Percentiles rank a stretch among this genome's conserved stretches.
These are phyloP conservation scores for Diaporthe capsici DNA, from an alignment of 2,329 filamentous ascomycete genomes.

Conservation along the genomic window DNA sequence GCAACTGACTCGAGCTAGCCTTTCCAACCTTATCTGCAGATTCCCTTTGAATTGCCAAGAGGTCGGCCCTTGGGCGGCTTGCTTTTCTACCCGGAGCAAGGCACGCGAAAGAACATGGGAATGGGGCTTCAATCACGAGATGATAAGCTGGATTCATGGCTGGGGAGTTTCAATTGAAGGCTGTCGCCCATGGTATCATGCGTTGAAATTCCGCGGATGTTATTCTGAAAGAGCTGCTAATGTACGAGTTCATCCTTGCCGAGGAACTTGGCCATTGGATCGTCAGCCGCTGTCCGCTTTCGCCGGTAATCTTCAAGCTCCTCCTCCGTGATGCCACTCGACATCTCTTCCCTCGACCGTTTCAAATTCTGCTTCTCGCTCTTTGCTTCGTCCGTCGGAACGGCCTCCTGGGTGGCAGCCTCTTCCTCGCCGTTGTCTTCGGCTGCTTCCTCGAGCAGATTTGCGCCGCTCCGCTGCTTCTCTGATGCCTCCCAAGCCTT, in stretches of 20 bases:
- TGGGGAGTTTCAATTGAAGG: background rate
- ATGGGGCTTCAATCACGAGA: background rate
- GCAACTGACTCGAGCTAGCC: no score
- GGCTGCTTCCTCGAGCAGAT: slow-evolving; percentile 52
- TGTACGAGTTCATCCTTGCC: slow-evolving; percentile 78
- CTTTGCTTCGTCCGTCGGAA: slow-evolving; percentile 45
- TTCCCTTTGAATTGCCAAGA: background rate
- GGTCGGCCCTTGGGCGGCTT: background rate
- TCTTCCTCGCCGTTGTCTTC: slow-evolving; percentile 49
- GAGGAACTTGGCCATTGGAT: slow-evolving; percentile 89
- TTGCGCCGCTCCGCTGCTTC: slow-evolving; percentile 64
- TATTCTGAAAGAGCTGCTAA: slow-evolving; percentile 46
- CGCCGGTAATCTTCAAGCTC: slow-evolving; percentile 89
- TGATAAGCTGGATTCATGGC: background rate
- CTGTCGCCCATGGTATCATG: slow-evolving; percentile 39
- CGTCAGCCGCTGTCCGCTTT: slow-evolving; percentile 79
- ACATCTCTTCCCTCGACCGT: slow-evolving; percentile 83
- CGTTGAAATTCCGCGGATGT: slow-evolving; percentile 31
- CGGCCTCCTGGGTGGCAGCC: slow-evolving; percentile 47
- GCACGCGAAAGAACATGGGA: background rate
- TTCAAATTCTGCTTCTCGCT: slow-evolving; percentile 67
- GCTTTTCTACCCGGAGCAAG: no score
- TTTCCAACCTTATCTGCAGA: background rate
- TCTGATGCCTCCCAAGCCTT: slow-evolving; percentile 84
- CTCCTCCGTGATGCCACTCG: slow-evolving; percentile 82